Evolutionary conservation across 179 eudicot species (phyloP), one percentile per base, ranked within the genome.

Genomic region (Beta macrorhiza): DNA sequence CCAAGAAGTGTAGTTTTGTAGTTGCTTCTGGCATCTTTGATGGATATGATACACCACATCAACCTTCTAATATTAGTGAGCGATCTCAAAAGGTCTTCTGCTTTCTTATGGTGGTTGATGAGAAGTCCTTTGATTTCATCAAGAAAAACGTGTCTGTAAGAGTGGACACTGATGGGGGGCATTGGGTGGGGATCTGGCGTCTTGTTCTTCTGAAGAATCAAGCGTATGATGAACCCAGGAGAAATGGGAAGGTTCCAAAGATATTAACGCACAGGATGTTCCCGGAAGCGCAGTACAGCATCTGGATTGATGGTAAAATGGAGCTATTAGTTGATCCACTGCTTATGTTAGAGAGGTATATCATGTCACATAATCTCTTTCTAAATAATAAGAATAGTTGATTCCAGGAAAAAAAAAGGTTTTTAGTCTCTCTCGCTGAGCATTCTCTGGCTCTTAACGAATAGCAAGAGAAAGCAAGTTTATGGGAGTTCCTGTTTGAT

Each of bases 281-380:
- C 87, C 95, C 99, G 61, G 90, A 90, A 83, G 94, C 94, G 59
- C 84, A 86, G 80, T 93, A 95, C 87, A 93, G 99, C 84, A 95
- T 95, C 77, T 95, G 99, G 99, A 89, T 95, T 86, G 99, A 95
- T 90, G 99, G 98, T 57, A 95, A 95, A 89, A 95, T 95, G 99
- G 97, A 95, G 94, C 91, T 95, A 22, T 85, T 92, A 53, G 99
- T 95, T 79, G 99, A 95, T 86, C 99, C 99, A 5, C 82, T 95
- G 87, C 95, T 92, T 65, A 83, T 95, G 72, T 85, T 95, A 22
- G 99, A 95, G 89, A 93, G 99, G 99, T 95, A 90, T 62, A 58
- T 68, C 2, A 53, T 55, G 56, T 16, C 16, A 3, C 42, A 42
- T 9, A 25, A 2, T 47, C 15, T 45, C 25, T 53, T 57, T 29